Base-by-base conservation (phyloP, 805 yeast species). In the Isabelozyma gotoi region DNA sequence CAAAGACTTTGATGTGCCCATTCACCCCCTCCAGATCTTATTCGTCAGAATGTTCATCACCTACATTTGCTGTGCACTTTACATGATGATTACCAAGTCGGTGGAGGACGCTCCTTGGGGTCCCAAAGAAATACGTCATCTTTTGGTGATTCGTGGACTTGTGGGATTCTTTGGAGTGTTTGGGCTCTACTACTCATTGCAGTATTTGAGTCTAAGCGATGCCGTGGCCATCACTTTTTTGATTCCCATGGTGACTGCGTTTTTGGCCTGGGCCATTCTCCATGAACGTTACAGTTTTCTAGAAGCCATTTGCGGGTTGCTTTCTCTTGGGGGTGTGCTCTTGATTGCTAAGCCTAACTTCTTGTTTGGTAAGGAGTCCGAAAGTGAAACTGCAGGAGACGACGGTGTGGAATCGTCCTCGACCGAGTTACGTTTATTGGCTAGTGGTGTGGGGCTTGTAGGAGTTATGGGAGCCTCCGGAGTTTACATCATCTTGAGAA, bases 271-370 rank as follows among this genome's bases (percentile, higher is more conserved):
- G 75, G 47, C 80, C 2, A 57, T 85, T 3, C 64, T 90, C 21
- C 74, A 78, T 35, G 97, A 90, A 56, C 62, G 74, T 7, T 85
- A 85, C 60, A 78, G 88, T 4, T 50, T 73, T 29, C 56, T 81
- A 12, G 96, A 91, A 63, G 86, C 82, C 0, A 55, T 75, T 0
- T 90, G 95, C 29, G 85, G 90, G 1, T 11, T 81, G 0, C 58
- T 81, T 5, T 87, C 96, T 0, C 67, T 90, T 15, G 49, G 71
- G 2, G 97, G 97, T 5, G 96, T 91, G 2, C 48, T 88, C 1
- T 60, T 90, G 19, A 86, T 90, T 52, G 92, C 96, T 1, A 79
- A 88, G 56, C 97, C 97, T 1, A 67, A 79, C 7, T 86, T 85
- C 48, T 49, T 89, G 27, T 82, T 88, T 55, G 85, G 87, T 4